A percentile compares a stretch with the other conserved stretches of the same genome.
Conservation (phyloP, 2,329 filamentous ascomycete species). For the Falciphora oryzae region DNA sequence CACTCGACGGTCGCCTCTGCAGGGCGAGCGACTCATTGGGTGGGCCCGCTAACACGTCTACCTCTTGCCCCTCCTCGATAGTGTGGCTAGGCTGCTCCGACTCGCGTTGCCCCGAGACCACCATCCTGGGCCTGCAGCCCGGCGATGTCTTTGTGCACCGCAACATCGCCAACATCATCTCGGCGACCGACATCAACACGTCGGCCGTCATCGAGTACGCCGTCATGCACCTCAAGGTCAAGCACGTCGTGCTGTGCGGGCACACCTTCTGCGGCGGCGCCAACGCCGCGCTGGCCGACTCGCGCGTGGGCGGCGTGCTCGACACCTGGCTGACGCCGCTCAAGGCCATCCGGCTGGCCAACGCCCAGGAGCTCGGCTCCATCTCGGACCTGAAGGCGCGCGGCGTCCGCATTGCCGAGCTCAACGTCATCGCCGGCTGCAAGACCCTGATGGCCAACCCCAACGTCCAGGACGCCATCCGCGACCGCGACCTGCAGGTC, state of each 20-base stretch:
- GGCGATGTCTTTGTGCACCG: constrained; percentile 86
- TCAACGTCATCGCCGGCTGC: constrained; percentile 69
- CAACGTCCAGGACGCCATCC: constrained; percentile 63
- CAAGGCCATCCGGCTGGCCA: constrained; percentile 34
- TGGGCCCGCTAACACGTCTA: not conserved
- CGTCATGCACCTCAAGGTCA: constrained; percentile 64
- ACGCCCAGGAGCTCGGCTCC: constrained; percentile 50
- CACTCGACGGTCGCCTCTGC: no score
- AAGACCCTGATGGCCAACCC: constrained; percentile 62
- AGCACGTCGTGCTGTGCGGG: constrained; percentile 65
- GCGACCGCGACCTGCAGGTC: constrained; percentile 64
- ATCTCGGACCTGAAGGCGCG: constrained; percentile 49
- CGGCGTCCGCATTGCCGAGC: constrained; percentile 60
- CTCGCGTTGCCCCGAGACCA: constrained; percentile 78
- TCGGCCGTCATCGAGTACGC: constrained; percentile 75
- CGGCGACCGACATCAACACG: constrained; percentile 68
- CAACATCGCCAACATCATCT: constrained; percentile 83
- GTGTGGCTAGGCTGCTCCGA: constrained; percentile 88
- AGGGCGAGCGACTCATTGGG: not conserved
- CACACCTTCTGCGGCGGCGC: constrained; percentile 66
- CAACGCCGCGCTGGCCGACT: constrained; percentile 47
- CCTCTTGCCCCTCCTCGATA: constrained; percentile 19
- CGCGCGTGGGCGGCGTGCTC: constrained; percentile 45
- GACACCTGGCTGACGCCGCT: constrained; percentile 51
- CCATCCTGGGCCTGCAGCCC: constrained; percentile 69